Percentiles rank a stretch among this genome's conserved stretches.
These are phyloP conservation scores for Podila minutissima DNA, from an alignment of 192 early-diverging fungal species.

Conservation along the genomic window DNA sequence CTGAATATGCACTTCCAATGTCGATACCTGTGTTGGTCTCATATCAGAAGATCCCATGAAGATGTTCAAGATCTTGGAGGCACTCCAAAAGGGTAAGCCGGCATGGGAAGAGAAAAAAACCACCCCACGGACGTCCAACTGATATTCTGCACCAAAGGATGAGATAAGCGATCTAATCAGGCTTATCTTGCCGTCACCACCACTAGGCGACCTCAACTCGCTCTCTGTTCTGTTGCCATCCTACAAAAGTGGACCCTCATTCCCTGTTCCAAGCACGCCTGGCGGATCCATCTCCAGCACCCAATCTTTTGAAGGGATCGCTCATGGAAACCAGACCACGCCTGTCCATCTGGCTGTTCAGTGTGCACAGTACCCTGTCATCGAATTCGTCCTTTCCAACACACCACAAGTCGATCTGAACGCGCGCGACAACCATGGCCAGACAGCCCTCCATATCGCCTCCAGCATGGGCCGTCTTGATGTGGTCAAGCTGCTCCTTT, in stretches of 20 bases:
- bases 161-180: neutral
- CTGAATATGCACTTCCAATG: neutral
- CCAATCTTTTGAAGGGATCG: slow-evolving; percentile 29
- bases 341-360: slow-evolving; percentile 66
- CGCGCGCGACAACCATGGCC: slow-evolving; percentile 65
- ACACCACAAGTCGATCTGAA: slow-evolving; percentile 60
- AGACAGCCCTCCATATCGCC: slow-evolving; percentile 81
- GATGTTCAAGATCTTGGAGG: slow-evolving; percentile 51
- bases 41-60: slow-evolving; percentile 49
- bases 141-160: neutral
- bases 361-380: slow-evolving; percentile 67
- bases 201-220: slow-evolving; percentile 30
- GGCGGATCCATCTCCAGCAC: slow-evolving; percentile 42
- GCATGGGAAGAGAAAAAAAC: neutral
- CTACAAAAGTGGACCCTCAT: slow-evolving; percentile 18
- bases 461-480: slow-evolving; percentile 73
- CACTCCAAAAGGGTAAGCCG: slow-evolving; percentile 40
- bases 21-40: neutral
- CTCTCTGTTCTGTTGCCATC: slow-evolving; percentile 27
- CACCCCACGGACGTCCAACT: no score
- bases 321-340: slow-evolving; percentile 32
- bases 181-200: neutral
- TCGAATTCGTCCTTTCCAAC: slow-evolving; percentile 61
- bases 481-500: slow-evolving; percentile 72
- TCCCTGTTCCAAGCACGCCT: slow-evolving; percentile 22